Evolutionary conservation across 768 basidiomycete genomes (phyloP).

Genomic region (Amanita fuliginea): DNA sequence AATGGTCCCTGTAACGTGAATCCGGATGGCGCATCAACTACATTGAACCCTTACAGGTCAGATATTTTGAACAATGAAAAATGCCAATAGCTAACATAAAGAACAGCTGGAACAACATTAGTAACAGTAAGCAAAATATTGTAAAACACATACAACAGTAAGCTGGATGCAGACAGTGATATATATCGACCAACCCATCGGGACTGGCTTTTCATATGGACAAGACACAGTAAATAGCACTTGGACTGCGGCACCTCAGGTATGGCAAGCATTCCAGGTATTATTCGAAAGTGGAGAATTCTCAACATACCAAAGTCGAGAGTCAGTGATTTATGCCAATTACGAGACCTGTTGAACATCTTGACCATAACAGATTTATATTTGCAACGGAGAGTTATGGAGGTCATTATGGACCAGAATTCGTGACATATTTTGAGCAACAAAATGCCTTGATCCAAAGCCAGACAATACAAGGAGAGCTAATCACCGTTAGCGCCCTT

Average conservation of each 20-base stretch:
- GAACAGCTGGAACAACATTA: constrained; percentile 54
- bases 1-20: constrained; percentile 56
- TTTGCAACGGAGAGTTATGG: constrained; percentile 61
- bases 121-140: constrained; percentile 40
- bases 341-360: neutral
- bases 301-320: constrained; percentile 36
- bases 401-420: constrained; percentile 55
- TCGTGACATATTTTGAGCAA: constrained; percentile 53
- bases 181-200: constrained; percentile 62
- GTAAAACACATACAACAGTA: neutral
- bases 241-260: constrained; percentile 38
- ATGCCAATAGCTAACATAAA: neutral
- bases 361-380: constrained; percentile 32
- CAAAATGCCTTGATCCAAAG: constrained; percentile 43
- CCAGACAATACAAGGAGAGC: constrained; percentile 35
- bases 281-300: constrained; percentile 48
- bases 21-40: constrained; percentile 38
- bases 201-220: constrained; percentile 55
- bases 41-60: constrained; percentile 50
- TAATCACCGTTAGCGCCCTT: constrained; percentile 43
- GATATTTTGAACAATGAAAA: neutral
- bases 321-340: constrained; percentile 23
- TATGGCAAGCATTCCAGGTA: constrained; percentile 56
- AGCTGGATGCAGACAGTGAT: constrained; percentile 31
- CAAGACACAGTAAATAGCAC: constrained; percentile 47